phyloP scores from a whole-genome alignment of 805 yeast genomes.

The Ogataea nonfermentans region DNA sequence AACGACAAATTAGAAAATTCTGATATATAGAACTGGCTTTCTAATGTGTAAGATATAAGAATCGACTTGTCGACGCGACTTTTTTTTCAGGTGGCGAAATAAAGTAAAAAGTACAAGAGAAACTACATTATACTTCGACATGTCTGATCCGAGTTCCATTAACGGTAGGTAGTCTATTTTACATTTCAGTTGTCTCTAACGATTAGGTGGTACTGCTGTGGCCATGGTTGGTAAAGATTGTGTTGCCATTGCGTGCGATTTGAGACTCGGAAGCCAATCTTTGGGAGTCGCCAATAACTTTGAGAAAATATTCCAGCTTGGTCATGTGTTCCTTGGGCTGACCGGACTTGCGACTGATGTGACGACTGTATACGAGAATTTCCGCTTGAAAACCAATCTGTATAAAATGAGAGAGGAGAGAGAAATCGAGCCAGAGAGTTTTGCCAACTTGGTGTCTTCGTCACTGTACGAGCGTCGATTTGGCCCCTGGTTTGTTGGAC shows the following conservation, averaged over 20 bases:
- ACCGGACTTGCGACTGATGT: conserved; percentile 97
- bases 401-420: conserved; percentile 92
- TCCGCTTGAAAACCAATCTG: conserved; percentile 81
- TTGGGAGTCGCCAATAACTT: conserved; percentile 89
- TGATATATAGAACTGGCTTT: conserved; percentile 1
- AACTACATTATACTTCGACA: conserved; percentile 22
- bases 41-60: no score
- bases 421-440: conserved; percentile 85
- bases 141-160: conserved; percentile 79
- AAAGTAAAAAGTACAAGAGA: conserved; percentile 31
- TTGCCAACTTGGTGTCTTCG: conserved; percentile 89
- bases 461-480: conserved; percentile 87
- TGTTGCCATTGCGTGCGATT: conserved; percentile 95
- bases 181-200: conserved; percentile 1
- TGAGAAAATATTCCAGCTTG: conserved; percentile 86
- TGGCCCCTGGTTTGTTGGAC: conserved; percentile 97
- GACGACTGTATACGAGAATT: conserved; percentile 74
- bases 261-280: conserved; percentile 91
- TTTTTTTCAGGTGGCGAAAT: conserved; percentile 21
- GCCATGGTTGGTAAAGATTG: conserved; percentile 99
- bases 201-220: conserved; percentile 85
- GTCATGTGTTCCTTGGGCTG: conserved; percentile 83
- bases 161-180: conserved; percentile 48
- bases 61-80: conserved; percentile 10
- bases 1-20: conserved; percentile 29